These are phyloP conservation scores for Mortierella sp. DNA, from an alignment of 371 early-diverging fungal genomes.

Conservation along the genomic window DNA sequence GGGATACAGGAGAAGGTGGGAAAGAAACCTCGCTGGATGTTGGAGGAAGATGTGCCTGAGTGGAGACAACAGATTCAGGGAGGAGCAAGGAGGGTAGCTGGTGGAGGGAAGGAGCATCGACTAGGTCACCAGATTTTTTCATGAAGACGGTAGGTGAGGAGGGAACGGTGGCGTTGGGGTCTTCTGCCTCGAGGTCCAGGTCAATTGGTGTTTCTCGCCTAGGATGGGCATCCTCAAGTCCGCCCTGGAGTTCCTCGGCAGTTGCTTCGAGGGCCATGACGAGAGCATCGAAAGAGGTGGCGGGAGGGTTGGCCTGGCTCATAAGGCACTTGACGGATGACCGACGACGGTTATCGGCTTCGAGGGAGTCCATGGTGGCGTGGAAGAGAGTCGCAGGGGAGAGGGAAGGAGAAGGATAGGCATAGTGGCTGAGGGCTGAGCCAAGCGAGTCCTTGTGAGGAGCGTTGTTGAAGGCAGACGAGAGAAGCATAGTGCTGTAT, in stretches of 20 bases:
- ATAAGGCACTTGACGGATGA: conserved; percentile 26
- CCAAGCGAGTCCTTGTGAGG: conserved; percentile 6
- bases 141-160: conserved; percentile 51
- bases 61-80: conserved; percentile 20
- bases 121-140: conserved; percentile 11
- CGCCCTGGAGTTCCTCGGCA: conserved; percentile 27
- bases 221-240: not conserved
- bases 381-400: conserved; percentile 39
- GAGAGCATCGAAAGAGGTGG: conserved; percentile 49
- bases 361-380: conserved; percentile 15
- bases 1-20: not conserved
- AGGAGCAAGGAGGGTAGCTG: conserved; percentile 37
- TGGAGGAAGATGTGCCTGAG: not conserved
- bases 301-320: conserved; percentile 20
- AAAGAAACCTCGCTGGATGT: not conserved
- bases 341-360: conserved; percentile 10
- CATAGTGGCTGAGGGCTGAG: not conserved
- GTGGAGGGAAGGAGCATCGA: conserved; percentile 19
- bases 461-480: conserved; percentile 6
- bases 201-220: not conserved
- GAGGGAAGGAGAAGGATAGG: conserved; percentile 52
- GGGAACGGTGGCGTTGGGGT: conserved; percentile 51
- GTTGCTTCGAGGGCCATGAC: conserved; percentile 52
- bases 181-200: conserved; percentile 26
- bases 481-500: not conserved